Evolutionary conservation across 2,329 filamentous ascomycete species (phyloP), one percentile per base, ranked within the genome.

Genomic region (Lasiodiplodia theobromae): DNA sequence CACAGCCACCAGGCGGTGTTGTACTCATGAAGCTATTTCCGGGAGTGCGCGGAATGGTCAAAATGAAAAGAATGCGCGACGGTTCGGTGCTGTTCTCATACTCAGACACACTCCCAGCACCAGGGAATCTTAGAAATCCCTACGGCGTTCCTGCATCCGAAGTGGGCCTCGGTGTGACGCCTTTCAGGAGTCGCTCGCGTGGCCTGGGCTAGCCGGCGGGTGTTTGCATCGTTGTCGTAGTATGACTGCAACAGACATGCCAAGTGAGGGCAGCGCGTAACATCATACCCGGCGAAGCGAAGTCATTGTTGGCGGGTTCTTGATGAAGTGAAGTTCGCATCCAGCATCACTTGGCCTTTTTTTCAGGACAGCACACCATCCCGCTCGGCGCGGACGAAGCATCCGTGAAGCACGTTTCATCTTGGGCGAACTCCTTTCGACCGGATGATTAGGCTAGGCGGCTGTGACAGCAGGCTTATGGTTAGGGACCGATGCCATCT

Each of bases 71-170:
- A 51, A 18, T 25, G 21, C 40, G 18, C 49, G 58, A 49, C 58
- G 31, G 37, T 23, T 16, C n/a, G 8, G 14, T 18, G 58, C 25
- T 49, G 10, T 25, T 51, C 58, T 49, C 6, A 6, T 49, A 16
- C n/a, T n/a, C 25, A 37, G 40, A 18, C 25, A 31, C 18, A 31
- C 14, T 14, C 11, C 23, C 18, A 49, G 40, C 16, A 51, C 21
- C 25, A 34, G 23, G 10, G 14, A 40, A 8, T 31, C 25, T 51
- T 21, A 44, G 34, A 12, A 57, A 49, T 51, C 25, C 40, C 18
- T 28, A 51, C 40, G 28, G 58, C 40, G 58, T 63, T 51, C 58
- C 58, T 63, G 58, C 58, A 63, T 63, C 40, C 58, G 40, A 40
- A 51, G 25, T 25, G 31, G 58, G 37, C 25, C 14, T 23, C 25